These are phyloP conservation scores for Ustilago crameri DNA, from an alignment of 1,284 basidiomycete species.

Conservation along the genomic window DNA sequence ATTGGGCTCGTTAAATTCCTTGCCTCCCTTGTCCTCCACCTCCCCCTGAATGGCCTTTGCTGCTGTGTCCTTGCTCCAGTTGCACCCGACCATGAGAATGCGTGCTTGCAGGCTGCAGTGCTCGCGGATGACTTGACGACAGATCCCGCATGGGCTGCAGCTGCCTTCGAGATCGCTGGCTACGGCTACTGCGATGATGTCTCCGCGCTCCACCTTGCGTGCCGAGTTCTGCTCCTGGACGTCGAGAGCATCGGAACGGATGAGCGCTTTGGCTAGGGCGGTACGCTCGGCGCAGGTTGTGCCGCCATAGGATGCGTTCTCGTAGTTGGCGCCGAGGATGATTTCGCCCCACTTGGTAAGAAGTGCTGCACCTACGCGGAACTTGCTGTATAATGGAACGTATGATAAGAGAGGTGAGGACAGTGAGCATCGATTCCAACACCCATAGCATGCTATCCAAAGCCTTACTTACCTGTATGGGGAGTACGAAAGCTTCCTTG, in stretches of 20 bases:
- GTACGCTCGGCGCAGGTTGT: conserved; percentile 66
- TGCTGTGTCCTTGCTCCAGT: conserved; percentile 71
- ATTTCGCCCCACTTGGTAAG: conserved; percentile 77
- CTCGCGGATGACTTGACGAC: conserved; percentile 88
- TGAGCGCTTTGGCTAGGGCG: conserved; percentile 55
- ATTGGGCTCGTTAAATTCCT: conserved; percentile 68
- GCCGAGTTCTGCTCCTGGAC: conserved; percentile 27
- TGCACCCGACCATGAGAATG: conserved; percentile 79
- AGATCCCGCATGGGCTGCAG: conserved; percentile 79
- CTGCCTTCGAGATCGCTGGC: conserved; percentile 52
- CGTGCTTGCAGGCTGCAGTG: conserved; percentile 80
- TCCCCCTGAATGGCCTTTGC: conserved; percentile 1
- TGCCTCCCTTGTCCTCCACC: conserved; percentile 36
- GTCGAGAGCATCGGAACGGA: conserved; percentile 29
- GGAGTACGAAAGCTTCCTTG: conserved; percentile 58
- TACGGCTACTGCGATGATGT: conserved; percentile 58
- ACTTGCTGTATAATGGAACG: conserved; percentile 74
- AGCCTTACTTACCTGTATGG: conserved; percentile 58
- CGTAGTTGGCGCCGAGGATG: conserved; percentile 85
- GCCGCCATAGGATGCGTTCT: conserved; percentile 88
- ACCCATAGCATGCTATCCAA: not conserved
- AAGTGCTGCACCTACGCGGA: conserved; percentile 87
- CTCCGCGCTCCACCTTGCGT: conserved; percentile 43
- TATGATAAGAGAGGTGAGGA: not conserved
- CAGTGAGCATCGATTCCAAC: not conserved